Evolutionary conservation across 177 flowering plant genomes (phyloP).

Genomic region (Vitis hybrid): DNA sequence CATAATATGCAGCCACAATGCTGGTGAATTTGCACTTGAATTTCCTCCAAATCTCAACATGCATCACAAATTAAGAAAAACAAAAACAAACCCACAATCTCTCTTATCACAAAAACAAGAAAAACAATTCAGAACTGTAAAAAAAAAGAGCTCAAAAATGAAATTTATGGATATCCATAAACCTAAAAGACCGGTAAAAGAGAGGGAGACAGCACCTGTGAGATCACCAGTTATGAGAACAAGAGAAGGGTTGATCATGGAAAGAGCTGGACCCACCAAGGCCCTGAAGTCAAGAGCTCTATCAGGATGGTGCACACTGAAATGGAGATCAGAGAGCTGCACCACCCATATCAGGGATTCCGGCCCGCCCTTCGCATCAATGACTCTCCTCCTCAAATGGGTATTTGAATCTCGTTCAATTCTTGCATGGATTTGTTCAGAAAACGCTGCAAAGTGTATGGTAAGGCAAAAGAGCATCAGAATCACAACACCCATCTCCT

Average conservation of each 20-base stretch:
- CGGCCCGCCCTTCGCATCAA: constrained; percentile 52
- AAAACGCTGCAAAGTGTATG: no score
- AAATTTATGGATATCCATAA: constrained; percentile 2
- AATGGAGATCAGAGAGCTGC: constrained; percentile 98
- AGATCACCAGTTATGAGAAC: constrained; percentile 96
- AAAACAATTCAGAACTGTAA: background rate
- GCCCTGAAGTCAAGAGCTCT: constrained; percentile 70
- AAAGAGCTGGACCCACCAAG: constrained; percentile 63
- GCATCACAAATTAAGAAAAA: no score
- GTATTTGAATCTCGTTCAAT: no score
- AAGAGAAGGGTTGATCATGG: constrained; percentile 76
- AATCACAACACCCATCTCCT: no score
- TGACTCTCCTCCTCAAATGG: constrained; percentile 20
- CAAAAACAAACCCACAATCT: no score
- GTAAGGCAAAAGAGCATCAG: no score
- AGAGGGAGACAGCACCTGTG: constrained; percentile 50
- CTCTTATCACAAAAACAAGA: no score
- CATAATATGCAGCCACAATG: no score
- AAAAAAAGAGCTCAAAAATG: background rate
- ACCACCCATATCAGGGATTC: constrained; percentile 78
- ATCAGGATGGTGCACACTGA: constrained; percentile 86
- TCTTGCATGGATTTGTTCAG: no score
- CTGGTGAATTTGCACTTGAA: no score
- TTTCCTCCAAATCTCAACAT: no score
- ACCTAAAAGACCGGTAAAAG: background rate